phyloP scores from a whole-genome alignment of 208 protist species.

The Acanthamoeba lenticulata region DNA sequence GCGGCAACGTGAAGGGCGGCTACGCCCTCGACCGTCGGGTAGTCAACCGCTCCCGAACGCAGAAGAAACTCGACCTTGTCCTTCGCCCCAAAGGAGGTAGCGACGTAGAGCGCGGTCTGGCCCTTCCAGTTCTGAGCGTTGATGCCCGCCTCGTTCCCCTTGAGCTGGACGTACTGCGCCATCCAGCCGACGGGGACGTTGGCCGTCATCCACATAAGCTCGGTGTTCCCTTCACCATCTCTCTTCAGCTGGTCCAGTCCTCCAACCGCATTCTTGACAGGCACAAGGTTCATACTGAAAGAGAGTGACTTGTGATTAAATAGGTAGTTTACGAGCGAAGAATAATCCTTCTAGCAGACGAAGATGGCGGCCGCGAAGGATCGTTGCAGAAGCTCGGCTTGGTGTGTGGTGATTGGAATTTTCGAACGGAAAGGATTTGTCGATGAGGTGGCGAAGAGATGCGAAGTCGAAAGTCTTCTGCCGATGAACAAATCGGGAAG shows the following conservation, averaged over 20 bases:
- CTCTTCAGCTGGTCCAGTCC: slow-evolving; percentile 4
- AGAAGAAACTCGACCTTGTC: slow-evolving; percentile 53
- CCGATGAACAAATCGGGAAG: too few species aligned
- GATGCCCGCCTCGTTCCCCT: not conserved
- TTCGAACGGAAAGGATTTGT: not conserved
- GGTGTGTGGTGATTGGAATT: slow-evolving; percentile 1
- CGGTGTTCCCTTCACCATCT: slow-evolving; percentile 28
- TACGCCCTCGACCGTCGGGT: not conserved
- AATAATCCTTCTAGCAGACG: slow-evolving; percentile 10
- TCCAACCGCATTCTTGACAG: slow-evolving; percentile 15
- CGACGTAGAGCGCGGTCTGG: not conserved
- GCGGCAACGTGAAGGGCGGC: slow-evolving; percentile 19
- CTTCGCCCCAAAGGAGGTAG: not conserved
- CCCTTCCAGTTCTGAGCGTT: slow-evolving; percentile 21
- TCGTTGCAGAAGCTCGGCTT: slow-evolving; percentile 27
- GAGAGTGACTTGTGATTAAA: not conserved
- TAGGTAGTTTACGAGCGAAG: not conserved
- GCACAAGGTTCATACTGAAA: not conserved
- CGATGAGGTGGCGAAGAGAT: not conserved
- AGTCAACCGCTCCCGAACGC: not conserved
- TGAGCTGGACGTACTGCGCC: not conserved
- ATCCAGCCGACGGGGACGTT: not conserved
- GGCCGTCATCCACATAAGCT: not conserved
- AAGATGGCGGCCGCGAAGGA: not conserved
- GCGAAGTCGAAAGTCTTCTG: not conserved